Percentiles rank a stretch among this genome's conserved stretches.
phyloP scores from a whole-genome alignment of 441 rosid genomes.

The Gossypium aridum region DNA sequence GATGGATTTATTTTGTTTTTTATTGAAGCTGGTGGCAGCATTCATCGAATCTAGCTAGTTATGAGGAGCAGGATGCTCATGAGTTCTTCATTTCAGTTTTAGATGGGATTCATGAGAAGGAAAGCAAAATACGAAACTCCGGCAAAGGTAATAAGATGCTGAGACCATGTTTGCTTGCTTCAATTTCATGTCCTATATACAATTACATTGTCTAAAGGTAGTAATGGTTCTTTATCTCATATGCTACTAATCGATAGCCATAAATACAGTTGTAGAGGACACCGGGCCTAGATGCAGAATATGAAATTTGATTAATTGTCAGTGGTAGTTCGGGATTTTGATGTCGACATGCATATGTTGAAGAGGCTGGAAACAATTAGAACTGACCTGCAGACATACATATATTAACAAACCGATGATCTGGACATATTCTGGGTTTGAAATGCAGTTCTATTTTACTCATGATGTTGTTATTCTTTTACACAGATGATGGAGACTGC shows the following conservation, averaged over 20 bases:
- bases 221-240: background rate
- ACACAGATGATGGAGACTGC: slow-evolving; percentile 66
- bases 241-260: background rate
- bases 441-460: slow-evolving; percentile 13
- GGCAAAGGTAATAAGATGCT: slow-evolving; percentile 44
- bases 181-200: background rate
- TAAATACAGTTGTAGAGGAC: background rate
- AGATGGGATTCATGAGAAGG: slow-evolving; percentile 74
- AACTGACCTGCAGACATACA: background rate
- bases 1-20: slow-evolving; percentile 26
- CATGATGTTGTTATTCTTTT: slow-evolving; percentile 15
- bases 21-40: slow-evolving; percentile 89
- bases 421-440: background rate
- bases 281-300: background rate
- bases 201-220: slow-evolving; percentile 4
- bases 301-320: background rate
- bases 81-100: slow-evolving; percentile 83
- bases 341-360: background rate
- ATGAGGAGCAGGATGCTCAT: slow-evolving; percentile 85
- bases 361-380: background rate
- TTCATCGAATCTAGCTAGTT: slow-evolving; percentile 68
- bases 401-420: background rate
- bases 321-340: background rate
- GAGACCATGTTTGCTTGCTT: slow-evolving; percentile 12
- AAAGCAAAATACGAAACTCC: slow-evolving; percentile 40